phyloP scores from a whole-genome alignment of 2,329 filamentous ascomycete genomes.

The Cladophialophora immunda region DNA sequence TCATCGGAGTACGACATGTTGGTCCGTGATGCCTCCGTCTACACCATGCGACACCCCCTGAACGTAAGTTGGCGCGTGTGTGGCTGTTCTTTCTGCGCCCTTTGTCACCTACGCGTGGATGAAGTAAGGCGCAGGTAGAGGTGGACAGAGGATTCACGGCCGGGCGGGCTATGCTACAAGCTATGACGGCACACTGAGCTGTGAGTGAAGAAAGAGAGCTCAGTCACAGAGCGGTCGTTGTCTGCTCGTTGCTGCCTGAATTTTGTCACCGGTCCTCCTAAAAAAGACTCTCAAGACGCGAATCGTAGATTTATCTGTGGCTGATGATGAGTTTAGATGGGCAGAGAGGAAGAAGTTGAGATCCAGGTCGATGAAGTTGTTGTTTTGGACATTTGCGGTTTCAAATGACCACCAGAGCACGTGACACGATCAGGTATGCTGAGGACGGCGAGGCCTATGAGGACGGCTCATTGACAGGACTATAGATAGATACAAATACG shows the following conservation, averaged over 20 bases:
- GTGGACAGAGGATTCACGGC: slow-evolving; percentile 1
- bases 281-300: not conserved
- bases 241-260: not conserved
- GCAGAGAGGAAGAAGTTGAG: not conserved
- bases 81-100: not conserved
- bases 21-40: not conserved
- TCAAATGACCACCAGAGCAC: not conserved
- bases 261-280: not conserved
- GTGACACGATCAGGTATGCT: not conserved
- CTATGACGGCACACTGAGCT: slow-evolving; percentile 15
- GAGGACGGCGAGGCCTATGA: no score
- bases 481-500: not conserved
- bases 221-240: not conserved
- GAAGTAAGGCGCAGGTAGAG: slow-evolving; percentile 3
- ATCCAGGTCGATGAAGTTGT: not conserved
- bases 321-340: slow-evolving; percentile 3
- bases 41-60: slow-evolving; percentile 6
- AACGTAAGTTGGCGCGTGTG: not conserved
- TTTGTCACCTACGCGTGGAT: slow-evolving; percentile 3
- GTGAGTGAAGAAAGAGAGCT: slow-evolving; percentile 5
- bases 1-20: slow-evolving; percentile 95
- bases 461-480: no score
- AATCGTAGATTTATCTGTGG: not conserved
- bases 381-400: not conserved
- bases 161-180: slow-evolving; percentile 20